Evolutionary conservation across 2,329 filamentous ascomycete genomes (phyloP).

Genomic region (Fusarium tuaranense): DNA sequence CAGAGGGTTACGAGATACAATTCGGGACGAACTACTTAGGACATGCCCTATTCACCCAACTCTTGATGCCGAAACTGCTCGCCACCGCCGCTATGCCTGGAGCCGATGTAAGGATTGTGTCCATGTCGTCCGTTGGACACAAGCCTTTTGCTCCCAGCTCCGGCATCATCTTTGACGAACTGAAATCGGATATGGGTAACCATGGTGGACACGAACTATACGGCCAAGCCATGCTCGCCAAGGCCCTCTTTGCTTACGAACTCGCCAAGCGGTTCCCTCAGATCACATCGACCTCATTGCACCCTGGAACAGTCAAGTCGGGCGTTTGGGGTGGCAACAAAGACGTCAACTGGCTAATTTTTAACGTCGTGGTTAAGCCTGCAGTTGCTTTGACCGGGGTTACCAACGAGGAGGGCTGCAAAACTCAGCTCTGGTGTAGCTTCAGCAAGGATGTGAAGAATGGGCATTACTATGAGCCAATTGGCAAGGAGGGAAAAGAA

Average conservation of each 20-base stretch:
- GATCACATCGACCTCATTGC: neutral
- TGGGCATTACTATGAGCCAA: conserved; percentile 12
- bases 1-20: conserved; percentile 15
- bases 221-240: neutral
- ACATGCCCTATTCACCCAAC: conserved; percentile 15
- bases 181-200: conserved; percentile 3
- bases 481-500: conserved; percentile 8
- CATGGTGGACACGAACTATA: neutral
- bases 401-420: neutral
- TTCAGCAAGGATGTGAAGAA: conserved; percentile 6
- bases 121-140: conserved; percentile 6
- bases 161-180: conserved; percentile 7
- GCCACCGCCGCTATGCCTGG: conserved; percentile 2
- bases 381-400: neutral
- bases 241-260: neutral
- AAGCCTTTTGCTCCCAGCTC: neutral
- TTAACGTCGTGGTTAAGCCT: neutral
- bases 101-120: conserved; percentile 16
- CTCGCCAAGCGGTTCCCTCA: conserved; percentile 2
- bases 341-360: neutral
- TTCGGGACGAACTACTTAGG: conserved; percentile 18
- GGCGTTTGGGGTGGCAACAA: neutral
- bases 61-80: conserved; percentile 11
- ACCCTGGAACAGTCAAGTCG: neutral
- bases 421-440: conserved; percentile 13